Percentiles rank a stretch among this genome's conserved stretches.
Evolutionary conservation across 1,284 basidiomycete species (phyloP).

Genomic region (Cystobasidiaceae sp.): DNA sequence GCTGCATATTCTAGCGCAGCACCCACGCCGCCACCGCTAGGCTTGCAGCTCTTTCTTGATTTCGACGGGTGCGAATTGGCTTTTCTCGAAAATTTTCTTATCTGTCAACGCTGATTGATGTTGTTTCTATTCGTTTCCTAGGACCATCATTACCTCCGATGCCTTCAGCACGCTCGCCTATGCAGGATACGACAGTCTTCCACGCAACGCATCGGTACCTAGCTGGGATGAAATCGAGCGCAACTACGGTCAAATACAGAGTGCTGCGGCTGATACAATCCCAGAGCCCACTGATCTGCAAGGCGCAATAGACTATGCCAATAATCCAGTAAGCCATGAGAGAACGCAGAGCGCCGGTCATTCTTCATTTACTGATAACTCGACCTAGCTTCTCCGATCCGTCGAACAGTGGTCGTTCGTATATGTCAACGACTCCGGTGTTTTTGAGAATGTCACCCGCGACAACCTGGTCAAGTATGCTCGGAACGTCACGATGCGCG

Average conservation of each 20-base stretch:
- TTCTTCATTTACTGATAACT: background rate
- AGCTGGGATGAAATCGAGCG: conserved; percentile 3
- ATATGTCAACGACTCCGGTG: background rate
- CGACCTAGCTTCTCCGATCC: background rate
- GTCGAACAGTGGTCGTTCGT: conserved; percentile 9
- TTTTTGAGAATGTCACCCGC: conserved; percentile 4
- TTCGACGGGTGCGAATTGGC: conserved; percentile 2
- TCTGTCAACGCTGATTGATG: background rate
- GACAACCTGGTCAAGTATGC: conserved; percentile 1
- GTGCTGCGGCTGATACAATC: background rate
- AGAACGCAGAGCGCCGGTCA: background rate
- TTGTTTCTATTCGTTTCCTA: background rate
- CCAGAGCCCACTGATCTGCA: background rate
- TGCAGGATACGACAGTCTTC: conserved; percentile 8
- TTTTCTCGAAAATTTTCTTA: background rate
- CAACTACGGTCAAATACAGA: background rate
- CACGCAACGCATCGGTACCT: background rate
- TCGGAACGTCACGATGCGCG: conserved; percentile 9
- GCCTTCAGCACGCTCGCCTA: conserved; percentile 6
- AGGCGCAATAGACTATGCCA: background rate
- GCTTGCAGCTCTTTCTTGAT: conserved; percentile 12
- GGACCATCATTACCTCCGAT: conserved; percentile 14
- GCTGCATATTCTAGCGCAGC: too few species aligned
- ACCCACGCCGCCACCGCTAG: background rate
- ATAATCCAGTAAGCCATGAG: background rate